Evolutionary conservation across 257 asterid genomes (phyloP).

Genomic region (Salvia splendens): DNA sequence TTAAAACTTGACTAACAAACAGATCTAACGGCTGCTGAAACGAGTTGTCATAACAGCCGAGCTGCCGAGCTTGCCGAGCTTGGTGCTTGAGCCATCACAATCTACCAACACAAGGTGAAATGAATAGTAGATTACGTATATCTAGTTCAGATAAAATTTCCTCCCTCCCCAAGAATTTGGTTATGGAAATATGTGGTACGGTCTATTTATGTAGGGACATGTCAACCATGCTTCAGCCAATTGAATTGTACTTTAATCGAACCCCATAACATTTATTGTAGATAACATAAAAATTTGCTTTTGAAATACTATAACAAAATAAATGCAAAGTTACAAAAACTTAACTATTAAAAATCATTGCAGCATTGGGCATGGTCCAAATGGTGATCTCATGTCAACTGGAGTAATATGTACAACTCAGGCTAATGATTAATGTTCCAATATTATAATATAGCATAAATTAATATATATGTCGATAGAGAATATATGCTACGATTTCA

Average conservation of each 20-base stretch:
- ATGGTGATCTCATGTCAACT: slow-evolving; percentile 24
- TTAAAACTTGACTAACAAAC: too few species aligned
- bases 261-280: not conserved
- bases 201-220: not conserved
- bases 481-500: not conserved
- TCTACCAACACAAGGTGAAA: too few species aligned
- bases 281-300: not conserved
- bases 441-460: not conserved
- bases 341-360: not conserved
- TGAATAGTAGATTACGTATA: not conserved
- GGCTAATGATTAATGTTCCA: slow-evolving; percentile 31
- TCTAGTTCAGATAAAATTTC: not conserved
- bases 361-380: not conserved
- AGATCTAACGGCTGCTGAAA: too few species aligned
- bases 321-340: not conserved
- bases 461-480: slow-evolving; percentile 19
- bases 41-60: too few species aligned
- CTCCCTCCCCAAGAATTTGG: not conserved
- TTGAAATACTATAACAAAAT: not conserved
- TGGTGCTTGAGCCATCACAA: too few species aligned
- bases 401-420: slow-evolving; percentile 7
- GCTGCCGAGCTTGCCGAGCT: too few species aligned
- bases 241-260: not conserved
- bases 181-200: slow-evolving; percentile 7
- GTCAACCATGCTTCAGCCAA: slow-evolving; percentile 7